A percentile compares a stretch with the other conserved stretches of the same genome.
Conservation (phyloP, 768 basidiomycete species). For the Lactarius deliciosus region DNA sequence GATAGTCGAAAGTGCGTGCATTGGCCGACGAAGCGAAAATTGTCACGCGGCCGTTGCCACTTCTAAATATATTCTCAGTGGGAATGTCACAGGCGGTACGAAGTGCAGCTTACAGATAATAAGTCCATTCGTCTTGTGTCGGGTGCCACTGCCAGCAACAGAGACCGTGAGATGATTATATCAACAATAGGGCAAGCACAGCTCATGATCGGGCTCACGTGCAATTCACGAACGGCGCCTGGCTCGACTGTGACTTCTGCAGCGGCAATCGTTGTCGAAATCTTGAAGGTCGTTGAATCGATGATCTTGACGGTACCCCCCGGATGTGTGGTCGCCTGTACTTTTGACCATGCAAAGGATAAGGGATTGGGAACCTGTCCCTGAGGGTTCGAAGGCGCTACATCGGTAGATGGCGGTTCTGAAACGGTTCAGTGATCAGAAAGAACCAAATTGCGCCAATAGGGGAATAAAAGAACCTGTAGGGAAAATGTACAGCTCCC, state of each 20-base stretch:
- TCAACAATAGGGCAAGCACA: background rate
- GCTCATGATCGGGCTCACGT: slow-evolving; percentile 43
- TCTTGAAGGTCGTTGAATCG: slow-evolving; percentile 51
- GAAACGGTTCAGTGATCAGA: background rate
- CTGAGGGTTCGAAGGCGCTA: slow-evolving; percentile 43
- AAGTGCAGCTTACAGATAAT: slow-evolving; percentile 45
- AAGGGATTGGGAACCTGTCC: slow-evolving; percentile 47
- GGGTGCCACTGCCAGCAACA: slow-evolving; percentile 58
- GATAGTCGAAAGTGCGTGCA: slow-evolving; percentile 59
- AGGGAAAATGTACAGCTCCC: slow-evolving; percentile 38
- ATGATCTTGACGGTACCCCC: slow-evolving; percentile 45
- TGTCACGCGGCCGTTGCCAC: slow-evolving; percentile 54
- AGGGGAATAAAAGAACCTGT: slow-evolving; percentile 9
- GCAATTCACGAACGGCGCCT: slow-evolving; percentile 59
- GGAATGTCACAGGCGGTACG: background rate
- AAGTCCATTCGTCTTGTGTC: slow-evolving; percentile 63
- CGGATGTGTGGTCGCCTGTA: slow-evolving; percentile 42
- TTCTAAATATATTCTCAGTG: slow-evolving; percentile 38
- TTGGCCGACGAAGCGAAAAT: slow-evolving; percentile 54
- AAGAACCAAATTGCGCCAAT: background rate
- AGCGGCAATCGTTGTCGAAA: slow-evolving; percentile 52
- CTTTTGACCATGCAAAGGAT: slow-evolving; percentile 49
- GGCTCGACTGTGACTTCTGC: slow-evolving; percentile 60
- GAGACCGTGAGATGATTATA: background rate
- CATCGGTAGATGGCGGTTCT: slow-evolving; percentile 36